Evolutionary conservation across 352 stramenopile genomes (phyloP), one percentile per base, ranked within the genome.

Genomic region (Phytophthora tentaculata): DNA sequence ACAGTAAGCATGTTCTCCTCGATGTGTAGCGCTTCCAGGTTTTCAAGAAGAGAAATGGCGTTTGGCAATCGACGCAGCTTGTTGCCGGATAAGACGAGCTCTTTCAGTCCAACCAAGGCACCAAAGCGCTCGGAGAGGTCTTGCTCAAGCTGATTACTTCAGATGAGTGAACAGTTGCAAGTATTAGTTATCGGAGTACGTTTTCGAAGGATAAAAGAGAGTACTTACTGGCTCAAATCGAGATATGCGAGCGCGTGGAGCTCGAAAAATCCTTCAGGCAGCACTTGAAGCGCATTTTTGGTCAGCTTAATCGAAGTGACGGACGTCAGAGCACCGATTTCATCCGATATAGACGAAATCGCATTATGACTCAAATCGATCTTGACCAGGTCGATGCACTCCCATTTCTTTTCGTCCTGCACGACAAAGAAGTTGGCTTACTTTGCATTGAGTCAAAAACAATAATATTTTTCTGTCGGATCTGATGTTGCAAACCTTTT

Each of bases 341-440:
- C 83, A 35, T 84, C 74, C 19, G 71, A 73, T 43, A 95, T 75
- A 12, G 58, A 67, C 1, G 71, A 41, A 57, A 95, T 94, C 0
- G 76, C 68, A 61, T 95, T 94, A 69, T 94, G 87, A 51, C 87
- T 95, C 55, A 95, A 62, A 45, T 95, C 87, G 28, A 93, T 79
- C 71, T 92, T 95, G 41, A 90, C 50, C 39, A 95, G 60, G 59
- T 94, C 87, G 23, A 94, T 81, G 58, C 87, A 95, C 62, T 95
- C 87, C 87, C 87, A 95, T 53, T 84, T 88, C 61, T 94, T 92
- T 61, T 95, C 87, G 22, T 95, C 87, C 80, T 89, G n/a, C n/a
- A 32, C 52, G 17, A 50, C 13, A 32, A 41, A 9, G 26, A 3
- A 24, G 16, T 0, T 48, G 41, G 4, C 14, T 48, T 23, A 48